A percentile compares a stretch with the other conserved stretches of the same genome.
Conservation (phyloP, 495 filamentous ascomycete species). For the Usnea hakonensis region DNA sequence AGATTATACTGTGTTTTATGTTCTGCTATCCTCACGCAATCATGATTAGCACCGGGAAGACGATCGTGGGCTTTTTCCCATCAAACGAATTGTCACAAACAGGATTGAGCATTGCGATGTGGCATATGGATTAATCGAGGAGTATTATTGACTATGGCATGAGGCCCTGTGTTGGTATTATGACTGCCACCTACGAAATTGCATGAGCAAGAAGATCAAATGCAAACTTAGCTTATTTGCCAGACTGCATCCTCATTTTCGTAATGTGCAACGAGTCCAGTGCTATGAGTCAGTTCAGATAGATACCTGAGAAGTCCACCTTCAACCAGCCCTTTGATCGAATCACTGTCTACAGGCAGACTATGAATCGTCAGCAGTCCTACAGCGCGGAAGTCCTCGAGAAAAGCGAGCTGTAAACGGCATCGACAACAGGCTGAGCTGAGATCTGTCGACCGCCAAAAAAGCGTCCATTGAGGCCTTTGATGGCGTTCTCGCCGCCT, state of each 20-base stretch:
- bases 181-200: not conserved
- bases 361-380: slow-evolving; percentile 8
- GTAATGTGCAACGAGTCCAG: not conserved
- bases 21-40: not conserved
- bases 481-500: slow-evolving; percentile 94
- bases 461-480: slow-evolving; percentile 92
- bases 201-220: not conserved
- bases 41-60: not conserved
- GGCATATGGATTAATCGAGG: not conserved
- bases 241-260: not conserved
- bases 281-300: not conserved
- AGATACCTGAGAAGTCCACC: not conserved
- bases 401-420: slow-evolving; percentile 96
- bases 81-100: not conserved
- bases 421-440: slow-evolving; percentile 92
- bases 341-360: not conserved
- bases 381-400: slow-evolving; percentile 69
- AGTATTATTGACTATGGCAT: not conserved
- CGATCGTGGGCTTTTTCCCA: not conserved
- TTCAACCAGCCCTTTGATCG: not conserved
- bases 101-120: not conserved
- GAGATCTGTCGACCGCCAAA: slow-evolving; percentile 86
- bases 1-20: not conserved
- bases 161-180: not conserved
- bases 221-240: not conserved